Evolutionary conservation across 225 moss, liverwort and hornwort species (phyloP), one percentile per base, ranked within the genome.

Genomic region (Polytrichum formosum): DNA sequence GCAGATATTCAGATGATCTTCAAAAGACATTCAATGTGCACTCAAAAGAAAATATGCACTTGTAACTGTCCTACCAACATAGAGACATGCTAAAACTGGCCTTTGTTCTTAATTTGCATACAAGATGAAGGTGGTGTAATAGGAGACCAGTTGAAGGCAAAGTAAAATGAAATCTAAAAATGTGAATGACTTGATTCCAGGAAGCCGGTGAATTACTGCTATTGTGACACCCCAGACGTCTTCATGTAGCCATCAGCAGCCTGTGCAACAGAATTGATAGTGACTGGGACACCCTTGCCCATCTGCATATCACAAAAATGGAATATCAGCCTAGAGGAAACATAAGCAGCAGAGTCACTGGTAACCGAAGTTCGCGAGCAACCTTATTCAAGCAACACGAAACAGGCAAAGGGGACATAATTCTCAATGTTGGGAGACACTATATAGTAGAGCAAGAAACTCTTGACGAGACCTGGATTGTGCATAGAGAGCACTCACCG

Each of bases 231-330:
- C 59, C 87, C 94, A 23, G 80, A 75, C 27, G 91, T 81, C 82
- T 92, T 98, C 72, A 84, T 82, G 67, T 84, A 92, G 64, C 74
- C 83, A 78, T 94, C 94, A 54, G 94, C 91, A 69, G 98, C 98
- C 74, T 88, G 91, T 63, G 91, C 92, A 67, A 98, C 82, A 27
- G 94, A 98, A 65, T 90, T 90, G 22, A 94, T 76, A 54, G 98
- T 88, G 10, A 94, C 98, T 37, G 81, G 87, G 30, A 98, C 83
- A 73, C 98, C 98, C 67, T 81, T 72, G 62, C 98, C 98, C 98
- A 98, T 98, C 96, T 96, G 82, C 85, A 78, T 26, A 65, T 31
- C 23, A 55, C 20, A 75, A 7, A 60, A 72, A 67, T 68, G 46
- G 46, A 13, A 35, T 2, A 35, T 35, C 35, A 35, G 9, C 8